Conservation (phyloP, 768 basidiomycete species). For the Trametes meyenii region DNA sequence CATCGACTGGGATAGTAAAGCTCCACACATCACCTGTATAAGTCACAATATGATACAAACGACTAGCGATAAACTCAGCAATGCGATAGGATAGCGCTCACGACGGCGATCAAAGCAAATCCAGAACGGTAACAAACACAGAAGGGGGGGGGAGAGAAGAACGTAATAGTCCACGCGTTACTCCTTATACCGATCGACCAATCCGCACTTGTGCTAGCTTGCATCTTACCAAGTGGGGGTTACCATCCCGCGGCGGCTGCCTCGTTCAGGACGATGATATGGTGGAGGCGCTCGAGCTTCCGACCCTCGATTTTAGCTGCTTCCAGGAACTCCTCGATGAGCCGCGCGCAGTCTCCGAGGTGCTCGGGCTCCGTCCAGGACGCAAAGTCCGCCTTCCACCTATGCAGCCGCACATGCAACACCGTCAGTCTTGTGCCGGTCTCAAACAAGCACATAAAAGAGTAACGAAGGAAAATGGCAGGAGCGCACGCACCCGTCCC, state of each 20-base stretch:
- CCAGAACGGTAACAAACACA: no score
- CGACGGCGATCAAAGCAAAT: no score
- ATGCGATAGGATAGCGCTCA: no score
- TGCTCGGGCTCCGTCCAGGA: slow-evolving; percentile 23
- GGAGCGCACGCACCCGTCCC: slow-evolving; percentile 24
- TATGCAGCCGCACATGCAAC: neutral
- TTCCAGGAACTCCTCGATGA: slow-evolving; percentile 25
- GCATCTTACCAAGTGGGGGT: no score
- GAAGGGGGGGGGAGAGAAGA: no score
- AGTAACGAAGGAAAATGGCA: neutral
- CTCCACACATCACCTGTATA: no score
- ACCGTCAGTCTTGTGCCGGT: neutral
- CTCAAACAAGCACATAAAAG: neutral
- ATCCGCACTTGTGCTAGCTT: no score
- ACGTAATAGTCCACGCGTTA: no score
- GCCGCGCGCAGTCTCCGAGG: slow-evolving; percentile 17
- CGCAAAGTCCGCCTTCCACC: slow-evolving; percentile 15
- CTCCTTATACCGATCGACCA: no score
- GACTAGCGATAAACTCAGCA: no score
- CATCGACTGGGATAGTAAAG: no score
- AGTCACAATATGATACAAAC: no score
- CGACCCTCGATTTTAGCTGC: slow-evolving; percentile 24
- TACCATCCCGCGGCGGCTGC: slow-evolving; percentile 22
- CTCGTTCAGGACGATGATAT: slow-evolving; percentile 23
- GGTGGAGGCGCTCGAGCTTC: slow-evolving; percentile 7